Percentiles rank a stretch among this genome's conserved stretches.
Evolutionary conservation across 306 rosid genomes (phyloP).

Genomic region (Rubus parviflorus): DNA sequence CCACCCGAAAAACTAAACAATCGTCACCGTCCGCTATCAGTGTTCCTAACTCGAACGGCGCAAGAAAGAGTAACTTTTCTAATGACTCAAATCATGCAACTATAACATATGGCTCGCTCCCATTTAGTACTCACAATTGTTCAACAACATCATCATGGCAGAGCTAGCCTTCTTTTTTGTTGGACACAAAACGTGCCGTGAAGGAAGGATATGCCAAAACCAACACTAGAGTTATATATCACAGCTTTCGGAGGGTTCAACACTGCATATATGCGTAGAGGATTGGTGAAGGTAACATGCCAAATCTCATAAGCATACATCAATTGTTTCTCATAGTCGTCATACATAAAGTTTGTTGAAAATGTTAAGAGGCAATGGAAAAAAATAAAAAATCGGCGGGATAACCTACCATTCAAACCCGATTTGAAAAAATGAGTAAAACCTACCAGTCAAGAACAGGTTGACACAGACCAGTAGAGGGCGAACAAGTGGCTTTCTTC

Average conservation of each 20-base stretch:
- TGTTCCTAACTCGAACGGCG: too few species aligned
- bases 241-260: too few species aligned
- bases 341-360: background rate
- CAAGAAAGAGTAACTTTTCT: background rate
- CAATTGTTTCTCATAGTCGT: background rate
- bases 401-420: slow-evolving; percentile 24
- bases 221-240: too few species aligned
- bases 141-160: too few species aligned
- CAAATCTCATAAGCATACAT: too few species aligned
- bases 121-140: too few species aligned
- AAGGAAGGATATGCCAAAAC: too few species aligned
- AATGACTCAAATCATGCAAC: background rate
- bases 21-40: background rate
- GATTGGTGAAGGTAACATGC: too few species aligned
- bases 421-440: background rate
- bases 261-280: too few species aligned
- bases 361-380: background rate
- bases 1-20: too few species aligned
- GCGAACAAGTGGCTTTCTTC: background rate
- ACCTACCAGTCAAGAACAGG: slow-evolving; percentile 25
- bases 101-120: background rate
- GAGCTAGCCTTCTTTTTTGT: too few species aligned
- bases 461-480: slow-evolving; percentile 7
- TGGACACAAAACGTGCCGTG: too few species aligned
- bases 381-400: background rate